Conservation (phyloP, 805 yeast species). For the Lipomyces orientalis region DNA sequence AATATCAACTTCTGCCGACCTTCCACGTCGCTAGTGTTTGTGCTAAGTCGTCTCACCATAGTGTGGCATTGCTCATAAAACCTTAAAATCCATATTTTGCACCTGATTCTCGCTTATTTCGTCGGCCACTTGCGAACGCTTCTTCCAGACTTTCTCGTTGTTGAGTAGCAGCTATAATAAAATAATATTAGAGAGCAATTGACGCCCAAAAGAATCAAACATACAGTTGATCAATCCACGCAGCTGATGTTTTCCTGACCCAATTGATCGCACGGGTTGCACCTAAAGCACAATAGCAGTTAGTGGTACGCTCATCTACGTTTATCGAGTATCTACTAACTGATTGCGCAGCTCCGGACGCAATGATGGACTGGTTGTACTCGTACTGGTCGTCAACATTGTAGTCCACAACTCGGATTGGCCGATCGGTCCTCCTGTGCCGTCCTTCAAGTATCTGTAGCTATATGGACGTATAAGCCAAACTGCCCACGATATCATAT, state of each 20-base stretch:
- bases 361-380: constrained; percentile 44
- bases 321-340: constrained; percentile 13
- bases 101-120: constrained; percentile 41
- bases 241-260: constrained; percentile 47
- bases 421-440: constrained; percentile 17
- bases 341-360: constrained; percentile 46
- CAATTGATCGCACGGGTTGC: constrained; percentile 43
- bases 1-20: not conserved
- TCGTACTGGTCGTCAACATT: constrained; percentile 50
- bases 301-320: not conserved
- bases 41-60: not conserved
- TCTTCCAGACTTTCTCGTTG: constrained; percentile 46
- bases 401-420: constrained; percentile 46
- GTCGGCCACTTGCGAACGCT: constrained; percentile 39
- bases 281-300: not conserved
- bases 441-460: constrained; percentile 34
- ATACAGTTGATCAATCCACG: constrained; percentile 39
- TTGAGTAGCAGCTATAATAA: constrained; percentile 40
- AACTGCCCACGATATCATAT: not conserved
- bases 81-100: constrained; percentile 44
- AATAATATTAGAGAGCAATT: constrained; percentile 7
- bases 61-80: not conserved
- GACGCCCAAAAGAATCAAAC: not conserved
- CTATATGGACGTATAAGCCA: constrained; percentile 3
- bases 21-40: not conserved